These are phyloP conservation scores for Candida freyschussii DNA, from an alignment of 1,139 yeast genomes.

Conservation along the genomic window DNA sequence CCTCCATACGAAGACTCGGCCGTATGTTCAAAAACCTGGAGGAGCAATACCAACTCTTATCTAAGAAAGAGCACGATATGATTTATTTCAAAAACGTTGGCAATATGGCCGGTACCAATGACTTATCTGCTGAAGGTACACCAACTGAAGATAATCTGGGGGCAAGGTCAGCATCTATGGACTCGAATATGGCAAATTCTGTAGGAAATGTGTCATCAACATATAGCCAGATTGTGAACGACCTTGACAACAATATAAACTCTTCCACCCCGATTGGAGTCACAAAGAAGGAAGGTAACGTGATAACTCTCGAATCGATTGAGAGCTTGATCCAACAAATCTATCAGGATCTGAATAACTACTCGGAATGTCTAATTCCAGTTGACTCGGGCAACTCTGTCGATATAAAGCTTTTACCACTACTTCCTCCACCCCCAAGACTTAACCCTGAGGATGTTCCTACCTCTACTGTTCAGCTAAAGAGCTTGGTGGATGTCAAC, in stretches of 20 bases:
- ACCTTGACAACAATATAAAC: constrained; percentile 22
- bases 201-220: constrained; percentile 14
- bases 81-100: constrained; percentile 27
- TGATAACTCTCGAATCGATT: constrained; percentile 53
- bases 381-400: constrained; percentile 86
- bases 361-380: constrained; percentile 93
- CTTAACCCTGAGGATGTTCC: constrained; percentile 74
- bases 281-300: constrained; percentile 21
- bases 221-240: constrained; percentile 26
- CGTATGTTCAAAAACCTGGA: constrained; percentile 87
- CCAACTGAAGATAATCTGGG: constrained; percentile 7
- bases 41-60: constrained; percentile 77
- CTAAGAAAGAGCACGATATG: constrained; percentile 40
- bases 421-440: constrained; percentile 73
- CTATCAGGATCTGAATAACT: constrained; percentile 87
- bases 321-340: constrained; percentile 83
- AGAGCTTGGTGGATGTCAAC: constrained; percentile 71
- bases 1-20: constrained; percentile 79
- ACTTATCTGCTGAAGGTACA: constrained; percentile 4
- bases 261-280: constrained; percentile 25
- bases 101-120: background rate
- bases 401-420: constrained; percentile 86
- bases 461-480: constrained; percentile 69
- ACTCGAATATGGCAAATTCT: constrained; percentile 10
- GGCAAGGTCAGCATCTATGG: constrained; percentile 18